phyloP scores from a whole-genome alignment of 306 rosid genomes.

The Phaseolus lunatus region DNA sequence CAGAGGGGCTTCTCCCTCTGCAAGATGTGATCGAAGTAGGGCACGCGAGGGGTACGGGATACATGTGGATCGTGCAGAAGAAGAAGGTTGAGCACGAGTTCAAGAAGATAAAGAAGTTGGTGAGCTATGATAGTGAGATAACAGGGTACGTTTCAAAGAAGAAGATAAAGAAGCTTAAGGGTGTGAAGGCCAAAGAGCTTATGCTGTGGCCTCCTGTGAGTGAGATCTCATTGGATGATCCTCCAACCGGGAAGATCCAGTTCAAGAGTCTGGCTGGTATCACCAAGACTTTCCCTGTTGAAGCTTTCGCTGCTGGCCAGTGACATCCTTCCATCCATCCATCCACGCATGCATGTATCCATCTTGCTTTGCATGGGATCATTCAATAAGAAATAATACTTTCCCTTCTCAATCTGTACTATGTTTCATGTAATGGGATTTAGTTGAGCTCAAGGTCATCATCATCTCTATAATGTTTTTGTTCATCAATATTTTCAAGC shows the following conservation, averaged over 20 bases:
- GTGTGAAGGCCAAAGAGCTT: constrained; percentile 92
- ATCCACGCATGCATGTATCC: too few relatives aligned
- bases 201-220: constrained; percentile 95
- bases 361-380: too few relatives aligned
- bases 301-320: constrained; percentile 93
- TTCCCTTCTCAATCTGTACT: not conserved
- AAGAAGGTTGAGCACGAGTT: constrained; percentile 89
- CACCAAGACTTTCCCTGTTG: constrained; percentile 86
- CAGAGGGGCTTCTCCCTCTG: constrained; percentile 80
- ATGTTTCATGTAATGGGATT: too few relatives aligned
- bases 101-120: constrained; percentile 75
- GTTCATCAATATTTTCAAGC: too few relatives aligned
- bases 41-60: constrained; percentile 69
- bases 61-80: constrained; percentile 86
- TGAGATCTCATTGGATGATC: constrained; percentile 67
- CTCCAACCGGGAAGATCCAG: constrained; percentile 69
- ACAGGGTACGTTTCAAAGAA: constrained; percentile 66
- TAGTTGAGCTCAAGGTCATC: too few relatives aligned
- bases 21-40: constrained; percentile 77
- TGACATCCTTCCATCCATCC: constrained; percentile 18
- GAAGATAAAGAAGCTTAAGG: constrained; percentile 80
- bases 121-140: constrained; percentile 74
- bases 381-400: not conserved
- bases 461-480: too few relatives aligned
- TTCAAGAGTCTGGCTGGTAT: constrained; percentile 96